Evolutionary conservation across 371 early-diverging fungal species (phyloP), one percentile per base, ranked within the genome.

Genomic region (Circinella umbellata): DNA sequence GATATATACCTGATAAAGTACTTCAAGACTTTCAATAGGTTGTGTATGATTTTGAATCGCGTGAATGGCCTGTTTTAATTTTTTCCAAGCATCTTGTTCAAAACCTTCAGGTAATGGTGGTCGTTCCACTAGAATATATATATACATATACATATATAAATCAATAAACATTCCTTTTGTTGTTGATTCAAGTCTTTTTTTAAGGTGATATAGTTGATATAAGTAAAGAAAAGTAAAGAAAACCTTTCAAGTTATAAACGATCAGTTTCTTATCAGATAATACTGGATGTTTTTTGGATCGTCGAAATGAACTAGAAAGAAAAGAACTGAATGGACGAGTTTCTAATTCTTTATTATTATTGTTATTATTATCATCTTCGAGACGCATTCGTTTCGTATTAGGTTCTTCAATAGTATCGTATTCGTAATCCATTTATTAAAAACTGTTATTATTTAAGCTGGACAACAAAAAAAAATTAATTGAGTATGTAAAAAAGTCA

Each of bases 1-100:
- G n/a, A n/a, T n/a, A n/a, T n/a, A n/a, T 73, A 88, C 91, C 71
- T 91, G 91, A 79, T 95, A 97, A 14, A 96, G 88, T 67, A 93
- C 93, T 71, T 96, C 96, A 9, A 93, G 79, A 39, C 93, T 91
- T 63, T 92, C 92, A 6, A 80, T 69, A 2, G 89, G 86, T 1
- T 88, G 83, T 63, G 78, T 71, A 42, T 84, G 79, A n/a, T 77
- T 69, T 38, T 92, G 90, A 37, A 96, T 93, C n/a, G 94, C 91
- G 5, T 80, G 79, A 18, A 96, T 90, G 5, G 95, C 95, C 1
- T 73, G 63, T 68, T 89, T 81, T 15, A 97, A 82, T 46, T 86
- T 81, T 36, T 65, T 69, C 88, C 93, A 93, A 1, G 92, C 90
- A 57, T 83, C 83, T 11, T 82, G 76, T 90, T 63, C 90, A 71